These are phyloP conservation scores for Trypanosoma conorhini DNA, from an alignment of 208 protist genomes.

Conservation along the genomic window DNA sequence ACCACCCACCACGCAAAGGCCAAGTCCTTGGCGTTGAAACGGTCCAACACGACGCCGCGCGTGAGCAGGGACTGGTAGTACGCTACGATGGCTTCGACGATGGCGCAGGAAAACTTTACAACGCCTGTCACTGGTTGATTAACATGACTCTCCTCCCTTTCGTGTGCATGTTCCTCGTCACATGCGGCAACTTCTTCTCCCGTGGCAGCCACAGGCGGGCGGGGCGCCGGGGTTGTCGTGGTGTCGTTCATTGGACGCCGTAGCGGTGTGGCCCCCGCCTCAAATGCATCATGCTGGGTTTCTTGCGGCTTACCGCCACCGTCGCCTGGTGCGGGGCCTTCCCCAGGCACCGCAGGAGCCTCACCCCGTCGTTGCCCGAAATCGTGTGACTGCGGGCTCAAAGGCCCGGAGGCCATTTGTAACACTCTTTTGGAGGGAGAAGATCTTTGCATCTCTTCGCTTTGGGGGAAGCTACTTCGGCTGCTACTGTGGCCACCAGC, in stretches of 20 bases:
- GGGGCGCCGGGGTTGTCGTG: slow-evolving; percentile 14
- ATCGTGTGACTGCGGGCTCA: not conserved
- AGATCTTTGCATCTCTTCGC: slow-evolving; percentile 1
- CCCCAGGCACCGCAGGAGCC: not conserved
- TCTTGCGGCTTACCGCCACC: not conserved
- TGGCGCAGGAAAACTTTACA: slow-evolving; percentile 27
- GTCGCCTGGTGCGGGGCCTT: not conserved
- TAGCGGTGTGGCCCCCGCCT: slow-evolving; percentile 18
- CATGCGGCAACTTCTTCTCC: not conserved
- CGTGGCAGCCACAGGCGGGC: not conserved
- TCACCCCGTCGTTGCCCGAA: not conserved
- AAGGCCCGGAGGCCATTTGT: not conserved
- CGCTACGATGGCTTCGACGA: slow-evolving; percentile 48
- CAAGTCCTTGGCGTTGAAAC: slow-evolving; percentile 83
- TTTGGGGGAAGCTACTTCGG: not conserved
- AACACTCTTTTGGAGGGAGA: slow-evolving; percentile 2
- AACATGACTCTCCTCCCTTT: not conserved
- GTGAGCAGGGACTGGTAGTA: slow-evolving; percentile 81
- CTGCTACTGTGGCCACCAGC: slow-evolving; percentile 20
- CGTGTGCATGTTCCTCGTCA: not conserved
- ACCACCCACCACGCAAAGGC: slow-evolving; percentile 86
- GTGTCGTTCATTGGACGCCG: not conserved
- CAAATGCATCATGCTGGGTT: not conserved
- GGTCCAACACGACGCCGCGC: slow-evolving; percentile 76
- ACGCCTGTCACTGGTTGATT: not conserved